Evolutionary conservation across 73 alveolate genomes (phyloP).

Genomic region (Stentor roeselii): DNA sequence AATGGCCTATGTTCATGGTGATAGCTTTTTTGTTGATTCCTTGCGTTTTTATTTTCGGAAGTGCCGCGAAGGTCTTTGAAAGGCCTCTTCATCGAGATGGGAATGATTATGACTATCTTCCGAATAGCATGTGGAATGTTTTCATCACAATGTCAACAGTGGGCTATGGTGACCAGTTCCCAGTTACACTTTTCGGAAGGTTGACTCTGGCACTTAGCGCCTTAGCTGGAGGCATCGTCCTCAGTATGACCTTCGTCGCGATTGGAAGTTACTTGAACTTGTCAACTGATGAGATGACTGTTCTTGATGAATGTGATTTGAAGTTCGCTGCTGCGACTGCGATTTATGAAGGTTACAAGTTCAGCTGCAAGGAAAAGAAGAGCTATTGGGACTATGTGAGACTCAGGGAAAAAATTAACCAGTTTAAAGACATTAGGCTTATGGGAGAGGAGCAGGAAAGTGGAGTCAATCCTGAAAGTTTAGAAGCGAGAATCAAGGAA

Average conservation of each 20-base stretch:
- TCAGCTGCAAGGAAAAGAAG: background rate
- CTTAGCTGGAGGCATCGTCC: background rate
- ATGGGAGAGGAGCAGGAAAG: background rate
- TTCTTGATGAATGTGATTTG: background rate
- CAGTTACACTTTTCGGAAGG: slow-evolving; percentile 25
- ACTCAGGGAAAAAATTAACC: background rate
- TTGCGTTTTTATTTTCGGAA: background rate
- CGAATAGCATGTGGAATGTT: slow-evolving; percentile 27
- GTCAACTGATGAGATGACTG: background rate
- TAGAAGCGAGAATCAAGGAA: background rate
- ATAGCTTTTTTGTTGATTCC: background rate
- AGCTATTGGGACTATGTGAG: background rate
- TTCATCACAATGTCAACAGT: slow-evolving; percentile 35
- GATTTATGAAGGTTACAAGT: background rate
- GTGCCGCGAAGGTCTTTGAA: background rate
- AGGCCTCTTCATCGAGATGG: background rate
- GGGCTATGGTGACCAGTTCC: slow-evolving; percentile 33
- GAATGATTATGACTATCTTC: slow-evolving; percentile 42
- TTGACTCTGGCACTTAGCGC: slow-evolving; percentile 4
- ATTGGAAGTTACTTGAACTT: background rate
- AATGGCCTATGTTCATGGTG: background rate
- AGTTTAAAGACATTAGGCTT: background rate
- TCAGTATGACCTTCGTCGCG: background rate
- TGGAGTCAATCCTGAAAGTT: background rate
- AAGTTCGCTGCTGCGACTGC: background rate